Evolutionary conservation across 225 moss, liverwort and hornwort species (phyloP).

Genomic region (Anthoceros angustus): DNA sequence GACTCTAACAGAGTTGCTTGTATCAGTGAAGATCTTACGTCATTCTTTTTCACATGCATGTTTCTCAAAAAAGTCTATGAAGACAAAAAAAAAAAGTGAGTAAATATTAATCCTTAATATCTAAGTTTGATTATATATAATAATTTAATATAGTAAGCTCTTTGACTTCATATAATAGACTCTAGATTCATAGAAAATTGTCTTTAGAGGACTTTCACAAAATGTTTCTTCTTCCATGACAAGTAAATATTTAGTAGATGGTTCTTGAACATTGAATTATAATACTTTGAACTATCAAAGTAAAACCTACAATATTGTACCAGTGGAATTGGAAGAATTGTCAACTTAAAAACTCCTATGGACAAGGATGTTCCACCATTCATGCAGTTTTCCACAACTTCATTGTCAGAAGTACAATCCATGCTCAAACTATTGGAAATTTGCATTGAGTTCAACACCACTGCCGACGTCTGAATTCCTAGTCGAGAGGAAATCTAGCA

Average conservation of each 20-base stretch:
- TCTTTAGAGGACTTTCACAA: background rate
- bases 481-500: conserved; percentile 47
- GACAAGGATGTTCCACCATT: conserved; percentile 17
- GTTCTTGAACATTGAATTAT: background rate
- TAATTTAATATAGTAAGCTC: too few relatives aligned
- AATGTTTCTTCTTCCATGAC: too few relatives aligned
- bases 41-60: background rate
- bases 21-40: background rate
- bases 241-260: too few relatives aligned
- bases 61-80: background rate
- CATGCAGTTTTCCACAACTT: conserved; percentile 45
- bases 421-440: conserved; percentile 36
- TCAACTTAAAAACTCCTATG: background rate
- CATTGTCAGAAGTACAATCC: conserved; percentile 29
- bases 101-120: too few relatives aligned
- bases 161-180: too few relatives aligned
- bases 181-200: too few relatives aligned
- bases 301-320: background rate
- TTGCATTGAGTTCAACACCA: conserved; percentile 53
- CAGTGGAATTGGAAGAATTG: background rate
- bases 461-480: conserved; percentile 37
- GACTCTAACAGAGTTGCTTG: background rate
- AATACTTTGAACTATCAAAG: background rate
- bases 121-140: too few relatives aligned
- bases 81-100: background rate